Evolutionary conservation across 805 yeast species (phyloP).

Genomic region (Torulaspora franciscae): DNA sequence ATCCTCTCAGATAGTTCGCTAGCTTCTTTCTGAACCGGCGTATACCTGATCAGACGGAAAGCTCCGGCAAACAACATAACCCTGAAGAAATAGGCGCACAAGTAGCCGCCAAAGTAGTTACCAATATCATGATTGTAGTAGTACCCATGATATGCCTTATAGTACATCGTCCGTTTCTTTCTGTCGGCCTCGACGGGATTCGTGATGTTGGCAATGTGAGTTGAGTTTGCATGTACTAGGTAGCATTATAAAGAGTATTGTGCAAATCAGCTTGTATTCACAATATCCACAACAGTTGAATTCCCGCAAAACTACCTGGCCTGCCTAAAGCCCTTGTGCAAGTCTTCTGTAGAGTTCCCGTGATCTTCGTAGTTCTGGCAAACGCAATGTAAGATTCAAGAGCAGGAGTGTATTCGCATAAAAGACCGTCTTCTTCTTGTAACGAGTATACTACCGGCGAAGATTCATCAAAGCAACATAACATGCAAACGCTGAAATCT

Average conservation of each 20-base stretch:
- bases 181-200: conserved; percentile 15
- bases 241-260: conserved; percentile 16
- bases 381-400: conserved; percentile 21
- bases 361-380: conserved; percentile 11
- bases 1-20: conserved; percentile 17
- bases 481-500: conserved; percentile 3
- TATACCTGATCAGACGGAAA: conserved; percentile 11
- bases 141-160: conserved; percentile 17
- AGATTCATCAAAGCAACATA: conserved; percentile 1
- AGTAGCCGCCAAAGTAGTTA: conserved; percentile 14
- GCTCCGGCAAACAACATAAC: conserved; percentile 11
- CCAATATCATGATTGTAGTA: conserved; percentile 21
- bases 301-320: conserved; percentile 9
- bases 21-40: conserved; percentile 8
- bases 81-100: conserved; percentile 17
- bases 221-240: conserved; percentile 3
- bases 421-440: neutral
- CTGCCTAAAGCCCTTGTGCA: conserved; percentile 14
- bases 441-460: conserved; percentile 1
- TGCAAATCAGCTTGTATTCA: conserved; percentile 11
- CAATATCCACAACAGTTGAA: neutral
- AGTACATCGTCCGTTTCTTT: conserved; percentile 4
- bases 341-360: conserved; percentile 4
- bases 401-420: conserved; percentile 23
- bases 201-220: conserved; percentile 1